phyloP scores from a whole-genome alignment of 495 filamentous ascomycete species.

The Ramalina peruviana region DNA sequence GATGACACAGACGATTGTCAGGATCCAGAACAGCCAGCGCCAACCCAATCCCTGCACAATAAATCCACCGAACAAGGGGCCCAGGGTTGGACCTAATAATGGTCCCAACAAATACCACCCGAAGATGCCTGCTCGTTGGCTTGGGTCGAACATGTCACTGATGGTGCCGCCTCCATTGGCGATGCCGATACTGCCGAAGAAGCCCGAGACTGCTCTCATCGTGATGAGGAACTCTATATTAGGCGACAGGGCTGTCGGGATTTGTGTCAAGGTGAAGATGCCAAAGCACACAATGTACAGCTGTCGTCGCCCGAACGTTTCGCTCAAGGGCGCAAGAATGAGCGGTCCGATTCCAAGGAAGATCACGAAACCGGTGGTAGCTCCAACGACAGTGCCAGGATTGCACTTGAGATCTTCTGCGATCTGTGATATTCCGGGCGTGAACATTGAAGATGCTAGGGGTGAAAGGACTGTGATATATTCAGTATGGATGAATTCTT shows the following conservation, averaged over 20 bases:
- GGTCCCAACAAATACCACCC: slow-evolving; percentile 20
- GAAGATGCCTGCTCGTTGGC: slow-evolving; percentile 35
- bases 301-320: slow-evolving; percentile 57
- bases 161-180: slow-evolving; percentile 63
- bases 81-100: slow-evolving; percentile 24
- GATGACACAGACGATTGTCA: slow-evolving; percentile 47
- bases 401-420: slow-evolving; percentile 21
- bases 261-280: slow-evolving; percentile 46
- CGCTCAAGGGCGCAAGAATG: slow-evolving; percentile 58
- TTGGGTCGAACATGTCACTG: slow-evolving; percentile 54
- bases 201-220: slow-evolving; percentile 38
- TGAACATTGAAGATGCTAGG: slow-evolving; percentile 29
- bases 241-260: slow-evolving; percentile 57
- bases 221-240: slow-evolving; percentile 50
- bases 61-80: slow-evolving; percentile 56
- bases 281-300: slow-evolving; percentile 51
- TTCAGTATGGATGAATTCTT: neutral
- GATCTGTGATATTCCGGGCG: slow-evolving; percentile 28
- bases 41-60: slow-evolving; percentile 60
- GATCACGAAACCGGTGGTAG: slow-evolving; percentile 30
- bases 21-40: slow-evolving; percentile 74
- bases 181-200: slow-evolving; percentile 59
- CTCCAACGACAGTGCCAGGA: slow-evolving; percentile 19
- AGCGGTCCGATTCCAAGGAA: slow-evolving; percentile 63
- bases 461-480: slow-evolving; percentile 22